Base-by-base conservation (phyloP, 2,329 filamentous ascomycete species). In the Parastagonospora avenae region DNA sequence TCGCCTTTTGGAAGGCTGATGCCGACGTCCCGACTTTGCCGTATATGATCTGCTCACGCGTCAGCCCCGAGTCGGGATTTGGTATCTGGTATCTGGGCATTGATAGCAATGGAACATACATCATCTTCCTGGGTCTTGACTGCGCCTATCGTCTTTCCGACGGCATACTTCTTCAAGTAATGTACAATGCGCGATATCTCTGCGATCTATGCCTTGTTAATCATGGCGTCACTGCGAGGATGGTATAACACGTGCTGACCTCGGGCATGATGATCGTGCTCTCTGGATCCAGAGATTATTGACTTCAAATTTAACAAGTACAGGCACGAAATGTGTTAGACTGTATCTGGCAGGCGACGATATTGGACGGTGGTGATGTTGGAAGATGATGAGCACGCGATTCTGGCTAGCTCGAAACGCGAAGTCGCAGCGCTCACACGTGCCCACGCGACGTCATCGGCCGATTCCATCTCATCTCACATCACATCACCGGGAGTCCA, bases 1-100 rank as follows among this genome's bases (percentile, higher is more conserved):
- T 79, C 1, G 88, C 86, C 47, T 84, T 82, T 62, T 90, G 80
- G 56, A 99, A 92, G 28, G 87, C 88, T 0, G 83, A 74, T 0
- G 88, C 90, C 14, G 83, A 90, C 0, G 90, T 95, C 28, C 92
- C 92, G 15, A 86, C 92, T 75, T 97, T 97, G 62, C 92, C 92
- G 74, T 92, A 99, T 5, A 99, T 83, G 68, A 89, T 93, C 62
- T 69, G 35, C 10, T 14, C 28, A 9, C 19, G 19, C 19, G 19
- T 24, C 5, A 24, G 19, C 19, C 19, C 19, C 5, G 3, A 5
- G 19, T 24, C 19, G 5, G n/a, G n/a, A n/a, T n/a, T n/a, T n/a
- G 46, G 16, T 10, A 32, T 11, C 29, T 28, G 35, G 40, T 38
- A 46, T 27, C 29, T n/a, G 15, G 9, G 7, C 9, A 33, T 30